These are phyloP conservation scores for Hericium coralloides DNA, from an alignment of 768 basidiomycete species.

Conservation along the genomic window DNA sequence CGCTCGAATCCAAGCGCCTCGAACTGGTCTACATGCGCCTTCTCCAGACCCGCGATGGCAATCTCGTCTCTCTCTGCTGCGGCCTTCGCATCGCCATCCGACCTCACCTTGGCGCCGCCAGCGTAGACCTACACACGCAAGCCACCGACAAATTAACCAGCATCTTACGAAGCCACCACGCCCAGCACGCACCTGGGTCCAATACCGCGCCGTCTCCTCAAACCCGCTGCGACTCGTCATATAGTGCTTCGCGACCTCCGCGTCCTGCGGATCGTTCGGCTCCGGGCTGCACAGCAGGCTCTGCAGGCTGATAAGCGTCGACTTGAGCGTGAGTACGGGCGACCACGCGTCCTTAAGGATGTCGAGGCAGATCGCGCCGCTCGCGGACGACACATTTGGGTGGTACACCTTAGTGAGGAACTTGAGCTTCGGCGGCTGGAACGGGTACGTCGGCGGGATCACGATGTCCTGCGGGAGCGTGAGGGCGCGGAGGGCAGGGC, in stretches of 20 bases:
- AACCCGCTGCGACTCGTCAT: slow-evolving; percentile 82
- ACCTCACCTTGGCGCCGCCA: slow-evolving; percentile 40
- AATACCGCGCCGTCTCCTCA: slow-evolving; percentile 87
- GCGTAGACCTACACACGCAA: slow-evolving; percentile 42
- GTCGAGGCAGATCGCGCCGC: slow-evolving; percentile 92
- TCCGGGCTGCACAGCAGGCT: slow-evolving; percentile 89
- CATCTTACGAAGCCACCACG: no score
- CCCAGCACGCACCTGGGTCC: slow-evolving; percentile 56
- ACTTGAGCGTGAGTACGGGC: slow-evolving; percentile 91
- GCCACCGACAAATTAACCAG: no score
- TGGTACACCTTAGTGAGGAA: slow-evolving; percentile 97
- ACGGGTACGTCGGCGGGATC: slow-evolving; percentile 86
- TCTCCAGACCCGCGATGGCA: slow-evolving; percentile 73
- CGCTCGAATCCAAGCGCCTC: slow-evolving; percentile 76
- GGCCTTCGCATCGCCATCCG: background rate
- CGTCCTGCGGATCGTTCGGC: slow-evolving; percentile 95
- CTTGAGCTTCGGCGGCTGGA: slow-evolving; percentile 97
- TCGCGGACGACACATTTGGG: slow-evolving; percentile 90
- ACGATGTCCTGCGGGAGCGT: slow-evolving; percentile 66
- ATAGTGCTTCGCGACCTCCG: slow-evolving; percentile 96
- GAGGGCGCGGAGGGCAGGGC: background rate
- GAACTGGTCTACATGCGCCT: slow-evolving; percentile 78
- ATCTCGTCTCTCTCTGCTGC: slow-evolving; percentile 32
- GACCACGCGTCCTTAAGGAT: slow-evolving; percentile 90
- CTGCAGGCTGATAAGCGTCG: slow-evolving; percentile 91